Percentiles rank a stretch among this genome's conserved stretches.
phyloP scores from a whole-genome alignment of 2,329 filamentous ascomycete species.

The Penicillium vulpinum region DNA sequence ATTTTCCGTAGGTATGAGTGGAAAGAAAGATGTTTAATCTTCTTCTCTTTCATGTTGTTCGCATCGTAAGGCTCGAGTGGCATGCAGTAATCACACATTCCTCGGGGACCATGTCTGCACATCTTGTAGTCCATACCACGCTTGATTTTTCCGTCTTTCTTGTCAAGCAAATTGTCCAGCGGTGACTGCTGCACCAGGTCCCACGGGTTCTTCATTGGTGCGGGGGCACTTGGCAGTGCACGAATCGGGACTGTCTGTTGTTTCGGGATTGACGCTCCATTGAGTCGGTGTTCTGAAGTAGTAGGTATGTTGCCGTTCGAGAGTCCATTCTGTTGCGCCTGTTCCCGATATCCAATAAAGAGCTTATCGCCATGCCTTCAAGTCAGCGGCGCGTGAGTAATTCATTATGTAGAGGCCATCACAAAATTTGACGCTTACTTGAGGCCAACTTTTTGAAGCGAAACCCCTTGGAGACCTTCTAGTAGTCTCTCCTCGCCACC shows the following conservation, averaged over 20 bases:
- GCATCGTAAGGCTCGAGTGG: constrained; percentile 90
- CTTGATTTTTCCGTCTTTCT: constrained; percentile 83
- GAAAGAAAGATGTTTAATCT: constrained; percentile 98
- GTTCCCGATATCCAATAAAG: constrained; percentile 76
- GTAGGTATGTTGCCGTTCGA: constrained; percentile 28
- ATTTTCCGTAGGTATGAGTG: constrained; percentile 92
- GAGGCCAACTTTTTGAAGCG: constrained; percentile 59
- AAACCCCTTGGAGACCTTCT: constrained; percentile 53
- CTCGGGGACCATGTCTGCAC: constrained; percentile 93
- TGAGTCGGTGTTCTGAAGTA: constrained; percentile 35
- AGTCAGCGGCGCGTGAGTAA: constrained; percentile 22
- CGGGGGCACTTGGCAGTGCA: constrained; percentile 56
- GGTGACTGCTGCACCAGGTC: constrained; percentile 85
- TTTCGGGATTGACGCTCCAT: constrained; percentile 37
- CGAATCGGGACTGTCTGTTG: constrained; percentile 65
- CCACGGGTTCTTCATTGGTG: constrained; percentile 83
- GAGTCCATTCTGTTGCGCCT: constrained; percentile 52
- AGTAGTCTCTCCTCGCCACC: constrained; percentile 57
- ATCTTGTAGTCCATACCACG: constrained; percentile 74
- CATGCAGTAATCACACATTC: constrained; percentile 99
- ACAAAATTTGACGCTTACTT: constrained; percentile 42
- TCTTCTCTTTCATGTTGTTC: constrained; percentile 88
- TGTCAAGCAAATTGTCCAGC: constrained; percentile 84
- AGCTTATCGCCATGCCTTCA: constrained; percentile 84
- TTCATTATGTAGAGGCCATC: neutral